phyloP scores from a whole-genome alignment of 345 rosid species.

The Syzygium jambos region DNA sequence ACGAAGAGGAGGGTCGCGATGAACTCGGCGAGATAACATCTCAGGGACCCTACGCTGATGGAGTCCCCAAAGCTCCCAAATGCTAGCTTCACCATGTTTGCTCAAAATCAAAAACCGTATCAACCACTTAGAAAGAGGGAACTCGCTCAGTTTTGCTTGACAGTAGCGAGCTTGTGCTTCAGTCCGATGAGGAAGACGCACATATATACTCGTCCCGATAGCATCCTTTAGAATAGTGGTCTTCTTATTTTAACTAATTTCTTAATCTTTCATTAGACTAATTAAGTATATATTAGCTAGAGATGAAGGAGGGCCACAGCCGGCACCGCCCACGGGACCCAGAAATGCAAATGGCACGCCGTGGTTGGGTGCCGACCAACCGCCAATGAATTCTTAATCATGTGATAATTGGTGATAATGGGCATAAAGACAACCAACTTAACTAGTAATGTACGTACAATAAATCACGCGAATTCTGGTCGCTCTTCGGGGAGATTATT shows the following conservation, averaged over 20 bases:
- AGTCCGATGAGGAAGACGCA: background rate
- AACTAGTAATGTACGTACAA: slow-evolving; percentile 13
- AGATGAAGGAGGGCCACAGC: slow-evolving; percentile 3
- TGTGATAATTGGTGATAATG: slow-evolving; percentile 29
- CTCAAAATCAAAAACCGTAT: background rate
- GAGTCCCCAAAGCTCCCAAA: slow-evolving; percentile 74
- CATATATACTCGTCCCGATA: background rate
- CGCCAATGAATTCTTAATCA: slow-evolving; percentile 13
- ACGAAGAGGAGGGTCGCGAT: slow-evolving; percentile 89
- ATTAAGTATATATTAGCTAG: background rate
- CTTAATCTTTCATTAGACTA: background rate
- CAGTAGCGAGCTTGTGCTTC: background rate
- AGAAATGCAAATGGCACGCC: background rate
- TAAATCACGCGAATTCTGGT: background rate
- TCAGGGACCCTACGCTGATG: slow-evolving; percentile 57
- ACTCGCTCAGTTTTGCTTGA: background rate
- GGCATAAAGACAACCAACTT: slow-evolving; percentile 23
- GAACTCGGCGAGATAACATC: slow-evolving; percentile 71
- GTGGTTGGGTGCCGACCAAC: slow-evolving; percentile 43
- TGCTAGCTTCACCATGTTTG: slow-evolving; percentile 64
- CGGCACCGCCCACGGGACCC: slow-evolving; percentile 47
- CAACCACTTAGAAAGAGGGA: background rate
- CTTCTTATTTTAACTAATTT: background rate
- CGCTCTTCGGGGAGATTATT: background rate
- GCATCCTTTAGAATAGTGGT: background rate